Conservation (phyloP, 1,284 basidiomycete species). For the Ustilago bromivora region DNA sequence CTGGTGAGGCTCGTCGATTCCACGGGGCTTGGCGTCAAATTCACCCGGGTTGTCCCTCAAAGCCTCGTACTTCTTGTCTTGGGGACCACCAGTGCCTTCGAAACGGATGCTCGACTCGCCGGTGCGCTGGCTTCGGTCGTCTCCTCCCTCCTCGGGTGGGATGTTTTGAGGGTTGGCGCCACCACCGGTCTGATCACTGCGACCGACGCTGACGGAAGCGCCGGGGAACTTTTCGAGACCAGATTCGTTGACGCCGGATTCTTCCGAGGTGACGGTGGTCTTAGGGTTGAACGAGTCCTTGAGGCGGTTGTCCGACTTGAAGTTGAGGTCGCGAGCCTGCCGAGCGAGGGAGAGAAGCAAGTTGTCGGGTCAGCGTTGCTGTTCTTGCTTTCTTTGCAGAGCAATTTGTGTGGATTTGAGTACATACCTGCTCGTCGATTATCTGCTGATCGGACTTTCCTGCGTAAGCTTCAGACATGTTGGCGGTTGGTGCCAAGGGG, state of each 20-base stretch:
- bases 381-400: neutral
- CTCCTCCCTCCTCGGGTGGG: slow-evolving; percentile 59
- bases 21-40: slow-evolving; percentile 45
- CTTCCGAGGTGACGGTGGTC: slow-evolving; percentile 53
- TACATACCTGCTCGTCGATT: slow-evolving; percentile 56
- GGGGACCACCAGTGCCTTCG: slow-evolving; percentile 56
- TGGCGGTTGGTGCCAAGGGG: neutral
- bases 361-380: neutral
- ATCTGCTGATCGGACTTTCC: slow-evolving; percentile 62
- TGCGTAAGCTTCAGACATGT: slow-evolving; percentile 60
- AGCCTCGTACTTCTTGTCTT: slow-evolving; percentile 57
- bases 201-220: slow-evolving; percentile 48
- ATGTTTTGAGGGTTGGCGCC: slow-evolving; percentile 61
- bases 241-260: slow-evolving; percentile 58
- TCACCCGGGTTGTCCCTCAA: slow-evolving; percentile 53
- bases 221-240: slow-evolving; percentile 54
- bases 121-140: slow-evolving; percentile 43
- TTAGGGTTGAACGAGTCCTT: slow-evolving; percentile 54
- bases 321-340: slow-evolving; percentile 44
- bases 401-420: neutral
- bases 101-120: slow-evolving; percentile 58
- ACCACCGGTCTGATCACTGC: slow-evolving; percentile 58
- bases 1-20: slow-evolving; percentile 50
- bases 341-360: neutral
- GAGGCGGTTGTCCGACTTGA: slow-evolving; percentile 52